A percentile compares a stretch with the other conserved stretches of the same genome.
Evolutionary conservation across 805 yeast genomes (phyloP).

Genomic region (Candida taoyuanica): DNA sequence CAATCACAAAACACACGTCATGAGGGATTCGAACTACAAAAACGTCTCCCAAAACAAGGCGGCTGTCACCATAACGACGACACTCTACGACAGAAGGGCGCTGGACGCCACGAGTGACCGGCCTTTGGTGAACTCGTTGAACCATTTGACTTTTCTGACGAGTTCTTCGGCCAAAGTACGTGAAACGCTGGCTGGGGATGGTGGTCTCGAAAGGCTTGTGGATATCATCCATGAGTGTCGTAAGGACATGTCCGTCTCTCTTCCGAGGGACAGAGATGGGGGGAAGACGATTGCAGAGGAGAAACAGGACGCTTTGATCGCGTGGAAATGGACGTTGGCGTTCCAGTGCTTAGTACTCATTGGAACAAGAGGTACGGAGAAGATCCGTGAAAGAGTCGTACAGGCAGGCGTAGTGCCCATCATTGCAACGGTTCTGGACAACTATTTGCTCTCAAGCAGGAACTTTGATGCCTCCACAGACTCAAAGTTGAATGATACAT

Average conservation of each 20-base stretch:
- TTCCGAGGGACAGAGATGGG: slow-evolving; percentile 5
- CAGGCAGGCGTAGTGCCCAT: slow-evolving; percentile 90
- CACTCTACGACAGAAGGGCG: slow-evolving; percentile 88
- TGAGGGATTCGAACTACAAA: slow-evolving; percentile 89
- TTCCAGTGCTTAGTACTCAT: slow-evolving; percentile 88
- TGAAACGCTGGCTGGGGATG: slow-evolving; percentile 83
- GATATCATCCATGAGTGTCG: slow-evolving; percentile 77
- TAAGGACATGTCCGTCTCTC: slow-evolving; percentile 5
- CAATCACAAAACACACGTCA: slow-evolving; percentile 24
- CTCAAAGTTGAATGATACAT: slow-evolving; percentile 12
- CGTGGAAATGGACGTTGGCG: slow-evolving; percentile 97
- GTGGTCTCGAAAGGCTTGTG: slow-evolving; percentile 86
- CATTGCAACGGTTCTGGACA: slow-evolving; percentile 87
- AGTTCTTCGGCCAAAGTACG: slow-evolving; percentile 85
- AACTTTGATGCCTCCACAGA: slow-evolving; percentile 30
- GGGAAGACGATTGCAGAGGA: slow-evolving; percentile 28
- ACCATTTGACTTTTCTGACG: slow-evolving; percentile 82
- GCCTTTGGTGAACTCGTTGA: slow-evolving; percentile 87
- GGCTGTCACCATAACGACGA: slow-evolving; percentile 84
- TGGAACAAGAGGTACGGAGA: slow-evolving; percentile 91
- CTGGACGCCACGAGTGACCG: slow-evolving; percentile 84
- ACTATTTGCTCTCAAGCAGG: slow-evolving; percentile 49
- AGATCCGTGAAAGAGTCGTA: slow-evolving; percentile 78
- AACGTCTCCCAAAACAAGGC: slow-evolving; percentile 79
- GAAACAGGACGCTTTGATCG: slow-evolving; percentile 49